Evolutionary conservation across 1,284 basidiomycete species (phyloP), one percentile per base, ranked within the genome.

Genomic region (Sporisorium scitamineum): DNA sequence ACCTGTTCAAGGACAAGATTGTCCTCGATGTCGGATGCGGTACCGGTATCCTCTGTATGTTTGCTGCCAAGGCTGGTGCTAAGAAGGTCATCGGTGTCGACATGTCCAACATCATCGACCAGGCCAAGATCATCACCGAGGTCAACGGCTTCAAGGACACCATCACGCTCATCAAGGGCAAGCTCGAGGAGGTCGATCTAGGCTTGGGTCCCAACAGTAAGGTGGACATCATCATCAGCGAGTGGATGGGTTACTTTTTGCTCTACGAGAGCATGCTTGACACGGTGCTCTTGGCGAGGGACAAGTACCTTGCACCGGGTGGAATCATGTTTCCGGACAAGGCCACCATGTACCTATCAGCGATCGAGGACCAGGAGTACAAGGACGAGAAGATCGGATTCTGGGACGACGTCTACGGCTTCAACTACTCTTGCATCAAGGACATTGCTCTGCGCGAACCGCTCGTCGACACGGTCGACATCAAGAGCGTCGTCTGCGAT

Each of bases 41-140:
- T 52, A 99, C 97, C 9, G 97, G 97, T 70, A 99, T 99, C 78
- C 89, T 99, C 50, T 96, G 93, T 82, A 97, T 99, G 95, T 99
- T 99, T 84, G 97, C 97, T 54, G 95, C 96, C 60, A 95, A 94
- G 87, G 97, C 97, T 31, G 97, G 97, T 47, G 97, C 97, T 53
- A 92, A 93, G 84, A 94, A 94, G 80, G 97, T 99, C 39, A 82
- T 85, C 32, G 84, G 84, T 47, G 96, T 99, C 86, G 97, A 99
- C 88, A 99, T 99, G 97, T 97, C 94, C 76, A 98, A 99, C 88
- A 99, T 99, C 87, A 93, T 98, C 85, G 96, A 98, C 88, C 95
- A 99, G 88, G 97, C 97, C 7, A 90, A 92, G 88, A 95, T 95
- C 88, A 99, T 99, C 80, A 91, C 98, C 76, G 92, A 95, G 81